Percentiles rank a stretch among this genome's conserved stretches.
Evolutionary conservation across 768 basidiomycete species (phyloP).

Genomic region (Pisolithus microcarpus): DNA sequence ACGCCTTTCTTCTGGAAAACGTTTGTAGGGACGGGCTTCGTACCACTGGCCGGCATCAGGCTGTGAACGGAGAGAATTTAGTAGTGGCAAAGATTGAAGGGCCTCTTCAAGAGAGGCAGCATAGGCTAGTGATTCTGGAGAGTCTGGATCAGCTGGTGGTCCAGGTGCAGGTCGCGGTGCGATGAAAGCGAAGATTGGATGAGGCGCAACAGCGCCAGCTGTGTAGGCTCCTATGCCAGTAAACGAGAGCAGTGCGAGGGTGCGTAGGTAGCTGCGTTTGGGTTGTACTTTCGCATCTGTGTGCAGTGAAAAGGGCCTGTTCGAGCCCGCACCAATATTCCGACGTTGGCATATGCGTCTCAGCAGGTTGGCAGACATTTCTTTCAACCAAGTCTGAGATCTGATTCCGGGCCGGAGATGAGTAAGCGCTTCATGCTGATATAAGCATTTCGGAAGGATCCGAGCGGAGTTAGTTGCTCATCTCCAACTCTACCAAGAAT

Average conservation of each 20-base stretch:
- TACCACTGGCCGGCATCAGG: slow-evolving; percentile 61
- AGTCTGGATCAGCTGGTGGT: slow-evolving; percentile 47
- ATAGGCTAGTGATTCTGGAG: slow-evolving; percentile 52
- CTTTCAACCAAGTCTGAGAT: too few species aligned
- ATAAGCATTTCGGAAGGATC: slow-evolving; percentile 15
- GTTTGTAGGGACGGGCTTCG: slow-evolving; percentile 66
- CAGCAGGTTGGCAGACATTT: slow-evolving; percentile 7
- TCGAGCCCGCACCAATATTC: background rate
- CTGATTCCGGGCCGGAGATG: background rate
- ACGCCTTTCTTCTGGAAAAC: slow-evolving; percentile 62
- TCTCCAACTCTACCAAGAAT: too few species aligned
- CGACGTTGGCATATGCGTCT: slow-evolving; percentile 1
- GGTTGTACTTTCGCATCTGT: background rate
- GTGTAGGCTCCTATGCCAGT: slow-evolving; percentile 32
- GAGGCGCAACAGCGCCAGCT: slow-evolving; percentile 65
- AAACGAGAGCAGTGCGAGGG: slow-evolving; percentile 15
- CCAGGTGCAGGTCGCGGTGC: slow-evolving; percentile 74
- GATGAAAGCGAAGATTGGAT: slow-evolving; percentile 54
- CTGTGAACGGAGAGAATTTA: slow-evolving; percentile 43
- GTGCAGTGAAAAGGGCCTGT: slow-evolving; percentile 16
- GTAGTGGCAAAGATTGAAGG: slow-evolving; percentile 58
- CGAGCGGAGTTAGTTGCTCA: slow-evolving; percentile 18
- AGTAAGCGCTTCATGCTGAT: background rate
- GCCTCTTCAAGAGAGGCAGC: slow-evolving; percentile 55
- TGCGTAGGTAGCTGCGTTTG: slow-evolving; percentile 6